A percentile compares a stretch with the other conserved stretches of the same genome.
Conservation (phyloP, 2,329 filamentous ascomycete genomes). For the Tolypocladium endophyticum region DNA sequence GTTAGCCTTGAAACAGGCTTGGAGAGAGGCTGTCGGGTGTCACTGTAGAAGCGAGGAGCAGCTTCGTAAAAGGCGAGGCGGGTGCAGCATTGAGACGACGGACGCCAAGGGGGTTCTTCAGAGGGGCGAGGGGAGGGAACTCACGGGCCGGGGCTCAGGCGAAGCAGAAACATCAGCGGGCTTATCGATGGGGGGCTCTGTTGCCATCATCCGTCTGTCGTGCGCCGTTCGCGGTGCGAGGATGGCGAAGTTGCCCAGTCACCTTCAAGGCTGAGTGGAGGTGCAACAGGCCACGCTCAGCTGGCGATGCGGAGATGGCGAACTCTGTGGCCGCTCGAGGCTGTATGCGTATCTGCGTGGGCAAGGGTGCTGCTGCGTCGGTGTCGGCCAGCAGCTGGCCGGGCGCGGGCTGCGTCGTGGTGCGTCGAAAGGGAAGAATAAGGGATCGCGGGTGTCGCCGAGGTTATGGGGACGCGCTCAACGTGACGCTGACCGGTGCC, state of each 20-base stretch:
- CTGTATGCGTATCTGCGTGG: not conserved
- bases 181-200: constrained; percentile 45
- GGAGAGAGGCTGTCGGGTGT: not conserved
- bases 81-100: not conserved
- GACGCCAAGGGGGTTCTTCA: not conserved
- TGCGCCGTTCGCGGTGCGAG: constrained; percentile 21
- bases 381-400: not conserved
- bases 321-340: not conserved
- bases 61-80: not conserved
- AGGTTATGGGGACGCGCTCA: not conserved
- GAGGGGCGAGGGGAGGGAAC: not conserved
- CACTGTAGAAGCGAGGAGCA: not conserved
- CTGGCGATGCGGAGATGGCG: not conserved
- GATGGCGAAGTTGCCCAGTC: constrained; percentile 14
- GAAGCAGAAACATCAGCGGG: constrained; percentile 42
- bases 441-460: not conserved
- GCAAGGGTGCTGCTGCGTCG: not conserved
- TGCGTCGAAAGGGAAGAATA: not conserved
- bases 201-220: constrained; percentile 52
- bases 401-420: not conserved
- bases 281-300: not conserved
- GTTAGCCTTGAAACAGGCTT: constrained; percentile 13
- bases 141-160: constrained; percentile 34
- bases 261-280: constrained; percentile 3
- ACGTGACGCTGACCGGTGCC: not conserved